Conservation (phyloP, 306 rosid species). For the Arachis hypogaea region DNA sequence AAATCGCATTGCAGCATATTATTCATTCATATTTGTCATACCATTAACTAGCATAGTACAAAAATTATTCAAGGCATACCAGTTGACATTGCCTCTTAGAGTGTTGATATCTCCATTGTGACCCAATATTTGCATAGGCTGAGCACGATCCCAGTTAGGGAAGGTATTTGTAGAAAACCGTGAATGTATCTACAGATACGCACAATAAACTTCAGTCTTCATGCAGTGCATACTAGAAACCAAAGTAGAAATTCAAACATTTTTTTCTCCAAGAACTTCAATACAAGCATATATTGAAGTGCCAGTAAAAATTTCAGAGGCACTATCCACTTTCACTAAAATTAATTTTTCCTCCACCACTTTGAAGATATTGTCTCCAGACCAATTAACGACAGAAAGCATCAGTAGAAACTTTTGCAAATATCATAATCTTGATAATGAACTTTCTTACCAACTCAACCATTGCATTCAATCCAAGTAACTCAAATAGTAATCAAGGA, state of each 20-base stretch:
- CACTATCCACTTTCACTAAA: neutral
- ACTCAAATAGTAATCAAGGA: conserved; percentile 93
- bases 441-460: conserved; percentile 97
- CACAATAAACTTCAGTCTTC: conserved; percentile 11
- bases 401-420: conserved; percentile 80
- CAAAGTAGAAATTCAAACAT: too few species aligned
- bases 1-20: conserved; percentile 5
- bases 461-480: conserved; percentile 93
- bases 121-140: conserved; percentile 95
- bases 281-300: too few species aligned
- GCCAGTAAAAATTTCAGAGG: too few species aligned
- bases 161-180: conserved; percentile 97
- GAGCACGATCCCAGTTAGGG: conserved; percentile 99
- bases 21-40: conserved; percentile 7
- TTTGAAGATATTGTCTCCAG: conserved; percentile 55
- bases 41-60: neutral
- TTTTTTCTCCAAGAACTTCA: too few species aligned
- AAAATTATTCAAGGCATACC: conserved; percentile 53
- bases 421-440: conserved; percentile 93
- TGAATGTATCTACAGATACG: conserved; percentile 79
- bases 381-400: conserved; percentile 69
- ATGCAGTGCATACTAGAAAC: neutral
- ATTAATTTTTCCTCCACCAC: conserved; percentile 46
- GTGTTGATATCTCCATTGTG: conserved; percentile 99
- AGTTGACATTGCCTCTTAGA: conserved; percentile 91